Conservation (phyloP, 202 grass and related monocot genomes). For the Elaeis oleifera region DNA sequence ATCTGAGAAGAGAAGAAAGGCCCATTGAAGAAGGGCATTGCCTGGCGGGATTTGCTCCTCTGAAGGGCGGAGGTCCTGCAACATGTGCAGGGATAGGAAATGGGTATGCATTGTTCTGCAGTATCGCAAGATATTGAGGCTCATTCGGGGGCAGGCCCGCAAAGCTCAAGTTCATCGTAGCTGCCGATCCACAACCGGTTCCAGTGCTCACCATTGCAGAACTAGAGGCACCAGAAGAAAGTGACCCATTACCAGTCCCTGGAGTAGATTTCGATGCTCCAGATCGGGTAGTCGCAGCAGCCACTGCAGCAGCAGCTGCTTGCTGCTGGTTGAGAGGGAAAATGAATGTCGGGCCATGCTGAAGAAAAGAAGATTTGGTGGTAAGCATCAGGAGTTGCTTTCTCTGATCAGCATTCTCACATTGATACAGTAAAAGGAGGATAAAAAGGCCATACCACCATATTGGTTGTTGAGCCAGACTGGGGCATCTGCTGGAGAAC, state of each 20-base stretch:
- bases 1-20: constrained; percentile 75
- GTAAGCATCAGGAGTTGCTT: not conserved
- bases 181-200: constrained; percentile 14
- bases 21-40: constrained; percentile 82
- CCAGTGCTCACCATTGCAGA: constrained; percentile 15
- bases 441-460: constrained; percentile 29
- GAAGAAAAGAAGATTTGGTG: constrained; percentile 14
- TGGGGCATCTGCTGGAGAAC: constrained; percentile 61
- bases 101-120: constrained; percentile 66
- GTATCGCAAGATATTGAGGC: constrained; percentile 69
- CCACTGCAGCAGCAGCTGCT: constrained; percentile 15
- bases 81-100: constrained; percentile 60
- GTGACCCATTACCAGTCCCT: constrained; percentile 27
- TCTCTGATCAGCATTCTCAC: too few relatives aligned
- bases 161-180: constrained; percentile 87
- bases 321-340: constrained; percentile 84
- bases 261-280: constrained; percentile 45
- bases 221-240: constrained; percentile 27
- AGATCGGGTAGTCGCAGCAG: constrained; percentile 25
- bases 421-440: not conserved
- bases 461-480: constrained; percentile 37
- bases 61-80: constrained; percentile 59
- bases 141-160: constrained; percentile 47
- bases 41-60: constrained; percentile 51
- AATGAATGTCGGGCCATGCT: constrained; percentile 71